Percentiles rank a stretch among this genome's conserved stretches.
Conservation (phyloP, 2,329 filamentous ascomycete genomes). For the Talaromyces sp. region DNA sequence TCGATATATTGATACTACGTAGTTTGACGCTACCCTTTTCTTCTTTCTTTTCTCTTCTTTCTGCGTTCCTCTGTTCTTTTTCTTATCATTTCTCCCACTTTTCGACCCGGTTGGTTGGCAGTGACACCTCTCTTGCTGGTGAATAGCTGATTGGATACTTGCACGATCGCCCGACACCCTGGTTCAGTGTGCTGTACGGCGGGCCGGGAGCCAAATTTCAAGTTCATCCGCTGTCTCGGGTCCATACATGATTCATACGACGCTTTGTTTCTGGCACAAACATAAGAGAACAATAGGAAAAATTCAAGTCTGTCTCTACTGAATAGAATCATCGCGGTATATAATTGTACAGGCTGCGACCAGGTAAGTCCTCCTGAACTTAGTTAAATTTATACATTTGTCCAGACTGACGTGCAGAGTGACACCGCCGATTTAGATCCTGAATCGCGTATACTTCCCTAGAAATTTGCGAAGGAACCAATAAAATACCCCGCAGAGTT, state of each 20-base stretch:
- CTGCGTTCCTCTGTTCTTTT: neutral
- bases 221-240: conserved; percentile 15
- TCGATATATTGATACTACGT: neutral
- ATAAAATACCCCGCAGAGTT: neutral
- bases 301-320: neutral
- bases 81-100: neutral
- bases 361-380: neutral
- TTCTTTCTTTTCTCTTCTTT: neutral
- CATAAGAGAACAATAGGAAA: neutral
- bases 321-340: neutral
- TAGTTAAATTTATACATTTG: too few species aligned
- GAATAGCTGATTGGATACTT: conserved; percentile 2
- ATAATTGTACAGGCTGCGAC: neutral
- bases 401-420: neutral
- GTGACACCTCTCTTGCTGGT: neutral
- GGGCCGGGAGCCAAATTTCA: conserved; percentile 1
- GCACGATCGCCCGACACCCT: conserved; percentile 8
- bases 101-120: neutral
- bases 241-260: neutral
- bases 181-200: neutral
- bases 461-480: neutral
- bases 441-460: neutral
- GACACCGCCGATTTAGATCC: neutral
- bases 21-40: neutral
- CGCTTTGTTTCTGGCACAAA: neutral